Evolutionary conservation across 805 yeast species (phyloP).

Genomic region (Tetrapisispora nanseiensis): DNA sequence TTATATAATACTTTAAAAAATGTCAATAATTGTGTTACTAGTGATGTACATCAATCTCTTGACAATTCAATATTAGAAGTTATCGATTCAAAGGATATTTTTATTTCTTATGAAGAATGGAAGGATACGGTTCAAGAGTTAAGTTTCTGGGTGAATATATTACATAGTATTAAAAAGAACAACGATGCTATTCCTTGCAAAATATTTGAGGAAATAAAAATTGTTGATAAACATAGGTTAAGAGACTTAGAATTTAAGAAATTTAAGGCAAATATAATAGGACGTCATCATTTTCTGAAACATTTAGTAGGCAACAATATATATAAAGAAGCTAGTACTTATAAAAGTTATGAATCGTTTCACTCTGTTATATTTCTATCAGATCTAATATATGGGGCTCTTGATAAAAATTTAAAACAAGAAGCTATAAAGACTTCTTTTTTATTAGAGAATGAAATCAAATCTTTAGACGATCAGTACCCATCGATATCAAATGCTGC

Average conservation of each 20-base stretch:
- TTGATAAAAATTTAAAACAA: slow-evolving; percentile 13
- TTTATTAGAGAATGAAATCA: slow-evolving; percentile 8
- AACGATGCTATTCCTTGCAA: not conserved
- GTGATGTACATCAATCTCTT: no score
- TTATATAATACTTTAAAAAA: slow-evolving; percentile 45
- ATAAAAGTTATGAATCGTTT: not conserved
- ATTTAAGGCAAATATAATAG: slow-evolving; percentile 10
- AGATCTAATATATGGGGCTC: slow-evolving; percentile 7
- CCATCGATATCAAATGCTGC: slow-evolving; percentile 30
- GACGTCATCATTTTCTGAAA: slow-evolving; percentile 15
- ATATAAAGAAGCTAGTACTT: no score
- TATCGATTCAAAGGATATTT: slow-evolving; percentile 5
- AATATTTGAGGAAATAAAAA: not conserved
- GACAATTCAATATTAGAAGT: slow-evolving; percentile 6
- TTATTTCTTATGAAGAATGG: slow-evolving; percentile 16
- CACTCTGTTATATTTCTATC: slow-evolving; percentile 6
- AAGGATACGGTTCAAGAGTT: slow-evolving; percentile 12
- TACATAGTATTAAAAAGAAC: not conserved
- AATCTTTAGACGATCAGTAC: not conserved
- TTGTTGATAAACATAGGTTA: slow-evolving; percentile 5
- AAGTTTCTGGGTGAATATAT: slow-evolving; percentile 6
- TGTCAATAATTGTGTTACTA: no score
- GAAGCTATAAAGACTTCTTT: slow-evolving; percentile 16
- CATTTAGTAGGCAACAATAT: no score
- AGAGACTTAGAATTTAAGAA: slow-evolving; percentile 6